phyloP scores from a whole-genome alignment of 192 early-diverging fungal genomes.

The Coemansia sp. region DNA sequence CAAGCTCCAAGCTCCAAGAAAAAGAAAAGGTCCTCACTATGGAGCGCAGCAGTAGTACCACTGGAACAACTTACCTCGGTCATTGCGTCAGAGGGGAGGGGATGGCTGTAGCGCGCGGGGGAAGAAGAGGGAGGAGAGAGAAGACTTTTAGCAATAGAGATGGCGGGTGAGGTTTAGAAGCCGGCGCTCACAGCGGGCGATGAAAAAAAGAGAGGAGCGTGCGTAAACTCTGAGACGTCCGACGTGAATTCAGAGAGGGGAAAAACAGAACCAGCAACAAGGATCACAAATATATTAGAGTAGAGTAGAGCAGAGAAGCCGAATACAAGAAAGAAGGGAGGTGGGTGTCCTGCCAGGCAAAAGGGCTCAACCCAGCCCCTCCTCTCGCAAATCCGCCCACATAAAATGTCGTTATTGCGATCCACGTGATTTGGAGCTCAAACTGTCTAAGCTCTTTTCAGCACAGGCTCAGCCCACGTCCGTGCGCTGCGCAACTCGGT shows the following conservation, averaged over 20 bases:
- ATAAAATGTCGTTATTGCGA: background rate
- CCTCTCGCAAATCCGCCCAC: conserved; percentile 4
- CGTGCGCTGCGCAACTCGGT: conserved; percentile 3
- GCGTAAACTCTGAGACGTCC: conserved; percentile 5
- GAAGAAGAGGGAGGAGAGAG: background rate
- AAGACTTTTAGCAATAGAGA: conserved; percentile 1
- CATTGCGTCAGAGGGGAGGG: conserved; percentile 11
- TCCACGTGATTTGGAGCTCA: background rate
- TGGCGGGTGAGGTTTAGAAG: background rate
- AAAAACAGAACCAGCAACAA: conserved; percentile 9
- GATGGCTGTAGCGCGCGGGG: background rate
- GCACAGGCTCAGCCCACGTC: background rate
- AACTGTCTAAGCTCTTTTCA: background rate
- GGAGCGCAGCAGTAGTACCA: background rate
- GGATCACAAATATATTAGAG: background rate
- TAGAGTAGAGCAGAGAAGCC: conserved; percentile 1
- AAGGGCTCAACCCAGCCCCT: conserved; percentile 1
- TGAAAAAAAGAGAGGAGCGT: conserved; percentile 3
- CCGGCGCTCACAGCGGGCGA: conserved; percentile 5
- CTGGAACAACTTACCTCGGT: conserved; percentile 29
- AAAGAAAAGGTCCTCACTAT: background rate
- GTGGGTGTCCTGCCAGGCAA: conserved; percentile 3
- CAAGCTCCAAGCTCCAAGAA: background rate
- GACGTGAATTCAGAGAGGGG: conserved; percentile 1
- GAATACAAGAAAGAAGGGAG: background rate